Evolutionary conservation across 768 basidiomycete genomes (phyloP), one percentile per base, ranked within the genome.

Genomic region (Cystofilobasidium ferigula): DNA sequence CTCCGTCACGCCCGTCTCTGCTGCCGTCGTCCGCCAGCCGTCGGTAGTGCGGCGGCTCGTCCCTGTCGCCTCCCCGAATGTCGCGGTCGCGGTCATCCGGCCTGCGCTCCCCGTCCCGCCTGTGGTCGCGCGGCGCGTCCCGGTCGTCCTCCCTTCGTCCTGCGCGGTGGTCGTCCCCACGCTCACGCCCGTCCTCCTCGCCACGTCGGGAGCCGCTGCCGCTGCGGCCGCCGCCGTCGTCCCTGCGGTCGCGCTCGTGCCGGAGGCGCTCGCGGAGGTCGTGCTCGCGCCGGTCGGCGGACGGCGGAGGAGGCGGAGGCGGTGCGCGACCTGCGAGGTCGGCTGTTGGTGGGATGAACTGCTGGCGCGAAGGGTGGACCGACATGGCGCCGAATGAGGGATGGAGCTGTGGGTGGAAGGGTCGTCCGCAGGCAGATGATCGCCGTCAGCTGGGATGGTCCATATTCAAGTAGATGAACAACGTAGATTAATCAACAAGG

Each of bases 241-340:
- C 64, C 54, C 53, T 63, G 20, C 60, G 48, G 24, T 61, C 54
- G 24, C 59, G 42, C n/a, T 43, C 54, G 10, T 40, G 24, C 43
- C 38, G 45, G 43, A 68, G 51, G 13, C 61, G 53, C 12, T 68
- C 61, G 26, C 54, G 34, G 28, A 68, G 67, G 61, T 68, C 67
- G 32, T 53, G 35, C 61, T 68, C 67, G 24, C 60, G 28, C 5
- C n/a, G 35, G 42, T 61, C 30, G 9, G 35, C n/a, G 38, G 36
- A 18, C 8, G 12, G 59, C 32, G 30, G 56, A 5, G 30, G 56
- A 2, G 32, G 32, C 16, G 40, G 36, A 8, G 48, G 45, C 26
- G 51, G 59, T 30, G 53, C 43, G 20, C 26, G 56, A 47, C 20
- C 24, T 12, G 63, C 45, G 48, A 61, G n/a, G 18, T 35, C 30